Evolutionary conservation across 139 green algal species (phyloP), one percentile per base, ranked within the genome.

Genomic region (Closterium sp.): DNA sequence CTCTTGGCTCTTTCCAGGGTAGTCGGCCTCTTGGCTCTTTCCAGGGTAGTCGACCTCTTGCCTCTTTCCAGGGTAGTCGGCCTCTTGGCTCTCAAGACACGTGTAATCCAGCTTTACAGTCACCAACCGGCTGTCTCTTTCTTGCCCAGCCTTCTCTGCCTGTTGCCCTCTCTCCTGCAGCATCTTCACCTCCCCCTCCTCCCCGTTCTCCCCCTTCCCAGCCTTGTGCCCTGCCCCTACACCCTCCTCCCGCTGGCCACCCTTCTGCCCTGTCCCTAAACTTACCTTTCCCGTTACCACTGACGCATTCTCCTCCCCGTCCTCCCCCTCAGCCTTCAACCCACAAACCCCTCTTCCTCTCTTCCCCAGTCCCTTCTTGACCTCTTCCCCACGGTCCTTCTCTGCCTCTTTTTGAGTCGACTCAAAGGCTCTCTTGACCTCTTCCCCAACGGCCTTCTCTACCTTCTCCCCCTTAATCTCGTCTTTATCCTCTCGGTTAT

Each of bases 401-500:
- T 88, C 31, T 33, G 89, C 10, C 31, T 87, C 31, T n/a, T n/a
- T n/a, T n/a, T n/a, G n/a, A n/a, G n/a, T n/a, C n/a, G n/a, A n/a
- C n/a, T n/a, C n/a, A n/a, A n/a, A n/a, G n/a, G n/a, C n/a, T n/a
- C n/a, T 28, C 25, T 28, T 19, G 23, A 3, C 23, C 25, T 76
- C 55, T 76, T 25, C 9, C 55, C 55, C 2, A 16, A n/a, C 55
- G 16, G 12, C 31, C 88, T 88, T 91, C 88, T 91, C 88, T 34
- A 64, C 88, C 86, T 89, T 30, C 86, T 89, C 86, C 86, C 31
- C 86, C 86, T 32, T 89, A 8, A 31, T 19, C 81, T 31, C 81
- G 10, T 85, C n/a, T 23, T 86, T 33, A 32, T 28, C 23, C 23
- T 86, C 83, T 16, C n/a, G 21, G 10, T 86, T 32, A 34, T 34